Conservation (phyloP, 2,329 filamentous ascomycete genomes). For the Epichloe coenophiala region DNA sequence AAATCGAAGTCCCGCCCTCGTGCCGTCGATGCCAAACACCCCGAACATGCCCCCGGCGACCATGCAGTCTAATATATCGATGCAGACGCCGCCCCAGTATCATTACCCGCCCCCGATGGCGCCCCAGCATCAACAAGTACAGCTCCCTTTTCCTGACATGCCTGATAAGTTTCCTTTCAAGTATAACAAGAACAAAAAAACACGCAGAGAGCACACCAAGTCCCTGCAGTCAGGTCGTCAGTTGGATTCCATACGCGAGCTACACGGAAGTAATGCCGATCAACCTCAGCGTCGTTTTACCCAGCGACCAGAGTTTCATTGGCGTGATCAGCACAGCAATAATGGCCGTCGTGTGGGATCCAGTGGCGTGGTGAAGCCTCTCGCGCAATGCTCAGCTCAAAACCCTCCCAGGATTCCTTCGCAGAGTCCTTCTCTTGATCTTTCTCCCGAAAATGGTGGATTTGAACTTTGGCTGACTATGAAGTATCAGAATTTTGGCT, state of each 20-base stretch:
- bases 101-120: slow-evolving; percentile 46
- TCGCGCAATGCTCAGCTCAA: slow-evolving; percentile 2
- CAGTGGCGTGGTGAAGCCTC: slow-evolving; percentile 6
- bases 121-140: slow-evolving; percentile 49
- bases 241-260: slow-evolving; percentile 23
- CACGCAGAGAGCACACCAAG: slow-evolving; percentile 34
- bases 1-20: slow-evolving; percentile 50
- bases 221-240: slow-evolving; percentile 26
- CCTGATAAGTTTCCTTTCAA: slow-evolving; percentile 25
- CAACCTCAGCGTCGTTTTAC: slow-evolving; percentile 28
- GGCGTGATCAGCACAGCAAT: slow-evolving; percentile 14
- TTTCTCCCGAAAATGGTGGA: slow-evolving; percentile 55
- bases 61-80: slow-evolving; percentile 44
- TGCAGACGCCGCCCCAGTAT: slow-evolving; percentile 49
- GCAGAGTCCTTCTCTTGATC: slow-evolving; percentile 31
- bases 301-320: slow-evolving; percentile 30
- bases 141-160: slow-evolving; percentile 27
- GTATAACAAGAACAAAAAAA: slow-evolving; percentile 31
- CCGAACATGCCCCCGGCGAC: slow-evolving; percentile 53
- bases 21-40: slow-evolving; percentile 52
- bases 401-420: slow-evolving; percentile 1
- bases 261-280: slow-evolving; percentile 19
- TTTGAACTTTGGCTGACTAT: slow-evolving; percentile 64
- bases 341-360: slow-evolving; percentile 10
- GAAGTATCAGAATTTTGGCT: slow-evolving; percentile 52